Evolutionary conservation across 345 rosid species (phyloP), one percentile per base, ranked within the genome.

Genomic region (Barbarea vulgaris): DNA sequence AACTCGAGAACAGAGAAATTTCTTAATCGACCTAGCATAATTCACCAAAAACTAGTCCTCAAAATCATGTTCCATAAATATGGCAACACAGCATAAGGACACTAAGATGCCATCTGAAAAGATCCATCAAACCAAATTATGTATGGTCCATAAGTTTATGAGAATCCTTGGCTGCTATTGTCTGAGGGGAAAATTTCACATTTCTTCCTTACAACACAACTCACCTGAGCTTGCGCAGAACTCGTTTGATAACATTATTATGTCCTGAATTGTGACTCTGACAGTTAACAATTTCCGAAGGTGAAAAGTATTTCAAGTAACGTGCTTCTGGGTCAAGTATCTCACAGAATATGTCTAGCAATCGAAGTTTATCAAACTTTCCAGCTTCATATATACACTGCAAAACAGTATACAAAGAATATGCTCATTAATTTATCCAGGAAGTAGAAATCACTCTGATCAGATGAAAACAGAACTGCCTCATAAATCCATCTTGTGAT

Each of bases 261-360:
- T 73, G 81, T 61, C 64, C 74, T 42, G 69, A 72, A 71, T 53
- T 61, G 30, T 41, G 73, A 77, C 77, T 52, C 72, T 75, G 46
- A 64, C 63, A 9, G 30, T 41, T 62, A 51, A 36, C 39, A 53
- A 41, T 55, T 68, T 57, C 75, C 47, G 80, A 54, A 68, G 85
- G 76, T 55, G 76, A 79, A 64, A 78, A 68, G 64, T 52, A 77
- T 79, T 75, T 79, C 62, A 77, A 70, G 70, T 73, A 79, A 62
- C 64, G 82, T 33, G 82, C 80, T 53, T 84, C 86, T 34, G 93
- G 97, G 83, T 92, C 89, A 80, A 90, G 91, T 69, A 87, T 89
- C 80, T 95, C 99, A 39, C 95, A 90, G 44, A 88, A 80, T 42
- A 92, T 74, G 89, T 92, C 99, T 15, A 95, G 84, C 64, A 95